phyloP scores from a whole-genome alignment of 768 basidiomycete species.

The Rhizopogon sp. region DNA sequence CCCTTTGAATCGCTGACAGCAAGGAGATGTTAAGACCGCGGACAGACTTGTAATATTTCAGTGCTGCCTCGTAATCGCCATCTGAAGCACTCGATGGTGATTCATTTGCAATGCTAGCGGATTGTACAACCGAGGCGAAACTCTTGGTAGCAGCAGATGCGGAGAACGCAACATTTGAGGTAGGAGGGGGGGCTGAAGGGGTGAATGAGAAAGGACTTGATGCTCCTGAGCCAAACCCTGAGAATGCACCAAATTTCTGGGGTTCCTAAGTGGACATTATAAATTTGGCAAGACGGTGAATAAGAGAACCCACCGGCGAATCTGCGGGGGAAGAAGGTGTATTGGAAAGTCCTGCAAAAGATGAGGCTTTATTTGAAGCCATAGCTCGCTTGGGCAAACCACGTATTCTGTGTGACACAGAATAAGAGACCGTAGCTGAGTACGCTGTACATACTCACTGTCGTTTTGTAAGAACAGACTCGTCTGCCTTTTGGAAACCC shows the following conservation, averaged over 20 bases:
- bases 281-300: slow-evolving; percentile 13
- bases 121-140: slow-evolving; percentile 7
- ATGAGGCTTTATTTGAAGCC: slow-evolving; percentile 14
- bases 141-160: slow-evolving; percentile 6
- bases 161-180: slow-evolving; percentile 10
- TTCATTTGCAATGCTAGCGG: slow-evolving; percentile 19
- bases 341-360: slow-evolving; percentile 21
- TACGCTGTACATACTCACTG: slow-evolving; percentile 35
- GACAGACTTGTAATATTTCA: slow-evolving; percentile 64
- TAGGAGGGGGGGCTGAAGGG: slow-evolving; percentile 18
- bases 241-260: slow-evolving; percentile 48
- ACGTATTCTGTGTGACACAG: slow-evolving; percentile 46
- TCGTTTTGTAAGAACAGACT: slow-evolving; percentile 47
- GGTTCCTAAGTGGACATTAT: slow-evolving; percentile 14
- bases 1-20: slow-evolving; percentile 49
- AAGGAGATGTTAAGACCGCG: slow-evolving; percentile 72
- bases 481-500: slow-evolving; percentile 59
- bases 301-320: slow-evolving; percentile 18
- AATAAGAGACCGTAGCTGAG: background rate
- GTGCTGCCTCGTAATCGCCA: slow-evolving; percentile 27
- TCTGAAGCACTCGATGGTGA: slow-evolving; percentile 15
- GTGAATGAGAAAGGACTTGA: slow-evolving; percentile 37
- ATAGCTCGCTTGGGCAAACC: slow-evolving; percentile 52
- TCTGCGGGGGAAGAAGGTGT: slow-evolving; percentile 17
- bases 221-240: slow-evolving; percentile 42